phyloP scores from a whole-genome alignment of 176 grass and related monocot species.

The Aechmea fasciata region DNA sequence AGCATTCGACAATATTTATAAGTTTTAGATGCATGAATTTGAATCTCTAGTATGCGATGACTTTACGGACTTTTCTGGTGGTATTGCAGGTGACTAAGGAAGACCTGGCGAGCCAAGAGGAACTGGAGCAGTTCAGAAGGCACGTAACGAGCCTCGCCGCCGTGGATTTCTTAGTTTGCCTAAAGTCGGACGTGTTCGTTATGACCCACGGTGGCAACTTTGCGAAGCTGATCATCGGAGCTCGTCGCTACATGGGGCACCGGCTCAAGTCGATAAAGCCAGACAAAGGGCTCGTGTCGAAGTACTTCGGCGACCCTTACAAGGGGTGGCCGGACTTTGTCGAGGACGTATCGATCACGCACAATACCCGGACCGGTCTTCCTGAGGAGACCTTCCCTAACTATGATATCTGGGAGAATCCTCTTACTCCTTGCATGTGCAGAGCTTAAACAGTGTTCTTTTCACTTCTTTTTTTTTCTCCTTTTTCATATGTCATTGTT shows the following conservation, averaged over 20 bases:
- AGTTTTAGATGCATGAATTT: no score
- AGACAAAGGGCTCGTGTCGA: slow-evolving; percentile 86
- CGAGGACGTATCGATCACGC: slow-evolving; percentile 73
- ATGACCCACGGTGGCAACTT: slow-evolving; percentile 98
- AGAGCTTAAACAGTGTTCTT: slow-evolving; percentile 36
- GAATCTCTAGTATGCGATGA: background rate
- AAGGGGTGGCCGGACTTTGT: slow-evolving; percentile 79
- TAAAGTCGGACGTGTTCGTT: slow-evolving; percentile 87
- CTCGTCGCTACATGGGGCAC: slow-evolving; percentile 80
- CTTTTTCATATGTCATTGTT: background rate
- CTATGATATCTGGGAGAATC: slow-evolving; percentile 97
- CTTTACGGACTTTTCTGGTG: background rate
- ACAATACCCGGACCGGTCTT: slow-evolving; percentile 79
- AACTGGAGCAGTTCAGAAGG: slow-evolving; percentile 87
- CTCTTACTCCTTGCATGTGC: slow-evolving; percentile 88
- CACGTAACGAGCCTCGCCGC: slow-evolving; percentile 91
- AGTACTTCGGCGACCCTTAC: slow-evolving; percentile 79
- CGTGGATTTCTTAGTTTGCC: slow-evolving; percentile 80
- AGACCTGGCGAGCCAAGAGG: slow-evolving; percentile 75
- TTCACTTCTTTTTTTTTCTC: slow-evolving; percentile 27
- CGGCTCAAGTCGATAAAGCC: slow-evolving; percentile 92
- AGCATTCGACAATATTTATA: no score
- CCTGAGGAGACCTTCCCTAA: slow-evolving; percentile 77
- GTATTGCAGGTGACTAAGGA: slow-evolving; percentile 72
- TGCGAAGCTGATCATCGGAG: slow-evolving; percentile 82